Evolutionary conservation across 1,284 basidiomycete species (phyloP).

Genomic region (Cryptococcus wingfieldii): DNA sequence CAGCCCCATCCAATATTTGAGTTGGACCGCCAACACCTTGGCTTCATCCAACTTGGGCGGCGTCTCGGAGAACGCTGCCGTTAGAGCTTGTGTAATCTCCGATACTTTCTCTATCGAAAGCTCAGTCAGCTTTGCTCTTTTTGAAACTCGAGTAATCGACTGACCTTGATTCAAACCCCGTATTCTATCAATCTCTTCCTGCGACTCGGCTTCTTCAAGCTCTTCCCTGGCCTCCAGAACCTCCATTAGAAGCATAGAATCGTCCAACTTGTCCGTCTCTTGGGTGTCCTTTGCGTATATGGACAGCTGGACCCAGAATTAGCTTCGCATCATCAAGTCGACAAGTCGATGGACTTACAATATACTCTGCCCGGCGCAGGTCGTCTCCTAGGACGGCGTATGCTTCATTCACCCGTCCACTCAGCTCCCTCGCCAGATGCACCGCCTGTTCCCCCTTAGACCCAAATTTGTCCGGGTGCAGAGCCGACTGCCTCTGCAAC

Average conservation of each 20-base stretch:
- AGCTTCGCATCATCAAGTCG: not conserved
- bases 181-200: conserved; percentile 57
- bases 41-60: conserved; percentile 57
- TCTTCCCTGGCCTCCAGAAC: conserved; percentile 78
- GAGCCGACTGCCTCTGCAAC: conserved; percentile 36
- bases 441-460: conserved; percentile 22
- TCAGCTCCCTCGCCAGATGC: conserved; percentile 37
- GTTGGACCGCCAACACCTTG: conserved; percentile 61
- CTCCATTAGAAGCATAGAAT: conserved; percentile 67
- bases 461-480: conserved; percentile 45
- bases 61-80: conserved; percentile 54
- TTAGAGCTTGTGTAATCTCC: conserved; percentile 54
- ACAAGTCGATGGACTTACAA: conserved; percentile 29
- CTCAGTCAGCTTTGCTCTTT: not conserved
- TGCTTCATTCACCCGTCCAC: conserved; percentile 44
- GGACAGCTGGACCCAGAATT: conserved; percentile 50
- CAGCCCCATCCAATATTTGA: conserved; percentile 75
- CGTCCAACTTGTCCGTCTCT: conserved; percentile 72
- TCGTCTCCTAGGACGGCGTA: conserved; percentile 44
- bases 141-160: conserved; percentile 29
- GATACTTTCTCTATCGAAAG: conserved; percentile 56
- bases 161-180: conserved; percentile 60
- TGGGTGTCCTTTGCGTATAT: conserved; percentile 59
- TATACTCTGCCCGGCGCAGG: conserved; percentile 44
- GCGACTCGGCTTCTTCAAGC: conserved; percentile 62